phyloP scores from a whole-genome alignment of 2,329 filamentous ascomycete genomes.

The Cordyceps cateniannulata region DNA sequence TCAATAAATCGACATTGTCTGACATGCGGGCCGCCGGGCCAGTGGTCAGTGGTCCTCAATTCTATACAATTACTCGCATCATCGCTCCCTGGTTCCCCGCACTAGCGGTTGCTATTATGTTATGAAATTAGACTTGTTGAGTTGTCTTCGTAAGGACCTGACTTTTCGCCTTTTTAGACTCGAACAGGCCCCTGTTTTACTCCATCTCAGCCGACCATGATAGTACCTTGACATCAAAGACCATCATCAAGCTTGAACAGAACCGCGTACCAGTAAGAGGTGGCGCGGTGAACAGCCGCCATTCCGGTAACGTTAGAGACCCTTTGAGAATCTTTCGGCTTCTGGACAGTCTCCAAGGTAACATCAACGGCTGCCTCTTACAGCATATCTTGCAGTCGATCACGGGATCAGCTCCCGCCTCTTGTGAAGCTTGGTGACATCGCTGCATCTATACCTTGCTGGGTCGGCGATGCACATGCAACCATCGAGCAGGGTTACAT shows the following conservation, averaged over 20 bases:
- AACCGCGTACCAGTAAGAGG: neutral
- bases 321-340: neutral
- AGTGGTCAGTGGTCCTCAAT: neutral
- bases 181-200: neutral
- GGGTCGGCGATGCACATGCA: neutral
- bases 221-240: neutral
- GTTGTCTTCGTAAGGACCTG: neutral
- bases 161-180: neutral
- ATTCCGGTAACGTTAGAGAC: neutral
- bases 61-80: neutral
- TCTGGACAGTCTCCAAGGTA: conserved; percentile 8
- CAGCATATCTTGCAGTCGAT: neutral
- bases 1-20: neutral
- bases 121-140: neutral
- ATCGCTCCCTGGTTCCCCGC: neutral
- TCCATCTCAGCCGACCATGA: neutral
- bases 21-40: neutral
- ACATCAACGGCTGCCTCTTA: neutral
- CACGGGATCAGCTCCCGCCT: neutral
- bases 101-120: neutral
- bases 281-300: neutral
- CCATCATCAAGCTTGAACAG: neutral
- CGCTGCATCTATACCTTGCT: neutral
- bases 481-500: neutral
- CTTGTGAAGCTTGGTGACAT: neutral